A percentile compares a stretch with the other conserved stretches of the same genome.
Conservation (phyloP, 106 monocot species). For the Apostasia ramifera region DNA sequence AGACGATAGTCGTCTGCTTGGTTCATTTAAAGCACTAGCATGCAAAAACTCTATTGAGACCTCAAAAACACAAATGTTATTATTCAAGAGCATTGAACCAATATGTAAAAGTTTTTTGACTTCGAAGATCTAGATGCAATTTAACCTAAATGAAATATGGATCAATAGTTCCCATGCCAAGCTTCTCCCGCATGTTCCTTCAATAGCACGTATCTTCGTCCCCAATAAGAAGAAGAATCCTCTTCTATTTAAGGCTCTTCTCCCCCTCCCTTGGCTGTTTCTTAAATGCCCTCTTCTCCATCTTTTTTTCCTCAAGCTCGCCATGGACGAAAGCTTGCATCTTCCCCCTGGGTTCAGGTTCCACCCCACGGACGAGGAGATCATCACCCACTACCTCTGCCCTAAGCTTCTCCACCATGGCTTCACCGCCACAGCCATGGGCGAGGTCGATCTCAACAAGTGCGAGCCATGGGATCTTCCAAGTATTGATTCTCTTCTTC, state of each 20-base stretch:
- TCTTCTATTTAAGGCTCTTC: conserved; percentile 27
- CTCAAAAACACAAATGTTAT: too few relatives aligned
- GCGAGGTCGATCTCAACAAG: conserved; percentile 78
- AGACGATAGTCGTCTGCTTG: too few relatives aligned
- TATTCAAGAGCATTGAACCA: too few relatives aligned
- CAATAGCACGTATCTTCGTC: conserved; percentile 32
- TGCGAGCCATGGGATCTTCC: conserved; percentile 92
- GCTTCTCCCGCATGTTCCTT: conserved; percentile 46
- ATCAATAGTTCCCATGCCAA: not conserved
- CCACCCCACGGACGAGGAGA: conserved; percentile 58
- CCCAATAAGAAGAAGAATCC: conserved; percentile 4
- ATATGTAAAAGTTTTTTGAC: too few relatives aligned
- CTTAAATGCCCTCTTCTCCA: conserved; percentile 21
- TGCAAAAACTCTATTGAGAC: too few relatives aligned
- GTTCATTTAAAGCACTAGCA: too few relatives aligned
- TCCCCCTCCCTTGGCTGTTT: conserved; percentile 17
- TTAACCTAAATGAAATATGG: too few relatives aligned
- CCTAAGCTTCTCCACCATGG: conserved; percentile 23
- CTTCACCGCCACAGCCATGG: conserved; percentile 49
- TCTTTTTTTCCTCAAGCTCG: not conserved
- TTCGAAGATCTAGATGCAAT: too few relatives aligned
- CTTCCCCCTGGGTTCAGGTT: conserved; percentile 58
- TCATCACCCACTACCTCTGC: conserved; percentile 38
- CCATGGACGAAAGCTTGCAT: conserved; percentile 15
- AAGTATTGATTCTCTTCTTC: conserved; percentile 17